Evolutionary conservation across 169 alveolate species (phyloP), one percentile per base, ranked within the genome.

Genomic region (Prorocentrum cordatum): DNA sequence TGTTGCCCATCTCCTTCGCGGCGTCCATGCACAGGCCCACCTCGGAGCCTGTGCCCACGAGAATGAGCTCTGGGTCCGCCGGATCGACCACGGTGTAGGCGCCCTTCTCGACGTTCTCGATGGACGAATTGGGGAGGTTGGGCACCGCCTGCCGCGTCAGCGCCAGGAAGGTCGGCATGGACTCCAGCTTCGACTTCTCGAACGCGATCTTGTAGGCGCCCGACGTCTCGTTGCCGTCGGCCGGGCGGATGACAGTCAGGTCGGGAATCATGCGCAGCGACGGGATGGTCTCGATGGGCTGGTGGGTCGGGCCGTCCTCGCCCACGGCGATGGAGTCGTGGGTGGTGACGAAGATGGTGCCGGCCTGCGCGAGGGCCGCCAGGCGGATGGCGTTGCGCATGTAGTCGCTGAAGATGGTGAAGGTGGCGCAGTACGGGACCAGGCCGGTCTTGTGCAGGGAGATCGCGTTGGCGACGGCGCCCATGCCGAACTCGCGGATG

Each of bases 291-390:
- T 94, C 96, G 80, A 94, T 73, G 5, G 96, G 95, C 84, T 94
- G 96, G 66, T 94, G 96, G 10, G 96, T 94, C 24, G 96, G 95
- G 35, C 96, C 96, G 77, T 94, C 96, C 91, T 94, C 95, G 45
- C 96, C 96, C 59, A 93, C 92, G 66, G 92, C 96, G 38, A 92
- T 91, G 31, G 96, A 94, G 91, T 94, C 95, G 72, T 94, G 95
- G n/a, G 95, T 94, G 32, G 94, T 93, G 31, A 94, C 83, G 72
- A 85, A 83, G 26, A 94, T 83, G 32, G 90, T 62, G 73, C 93
- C 94, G 54, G 77, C 82, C 47, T 68, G 83, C 38, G 70, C 92
- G 42, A 94, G 94, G 20, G 95, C 94, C 14, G 94, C 77, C 70
- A 94, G 93, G 24, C 95, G 66, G 83, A 89, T 73, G 26, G 95